Evolutionary conservation across 108 stramenopile species (phyloP), one percentile per base, ranked within the genome.

Genomic region (Nitzschia sp.): DNA sequence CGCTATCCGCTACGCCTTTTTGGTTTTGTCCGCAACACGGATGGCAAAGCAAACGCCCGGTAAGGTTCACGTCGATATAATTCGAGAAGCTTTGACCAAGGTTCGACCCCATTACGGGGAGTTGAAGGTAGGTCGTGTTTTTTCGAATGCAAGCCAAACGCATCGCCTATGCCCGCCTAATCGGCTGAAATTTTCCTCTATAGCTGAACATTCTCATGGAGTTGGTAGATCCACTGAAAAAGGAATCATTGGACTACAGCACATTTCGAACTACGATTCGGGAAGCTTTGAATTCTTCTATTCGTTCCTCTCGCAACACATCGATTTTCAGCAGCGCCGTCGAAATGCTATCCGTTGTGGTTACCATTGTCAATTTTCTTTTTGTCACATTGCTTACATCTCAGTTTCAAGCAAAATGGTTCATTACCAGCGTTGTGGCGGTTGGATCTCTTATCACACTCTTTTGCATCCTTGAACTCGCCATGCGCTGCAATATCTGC

Each of bases 371-470:
- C 21, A 85, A 85, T 46, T 77, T 85, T 49, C n/a, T 74, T 15
- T 85, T 73, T 64, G 81, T 82, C 11, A 67, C 79, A 2, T 9
- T 82, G 42, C 33, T 77, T 13, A 68, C 84, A 1, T 82, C 81
- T 0, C 56, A 47, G 6, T 31, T 70, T 17, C 38, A 45, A 38
- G 68, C 42, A 11, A 6, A 11, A 11, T 78, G 74, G 70, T 79
- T 75, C 51, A 27, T 48, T 27, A 57, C 23, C 0, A 66, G 46
- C 13, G 59, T 64, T 19, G 28, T 71, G 19, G 28, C 49, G 9
- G 18, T 69, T 1, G 84, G 84, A 1, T 54, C 47, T 8, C 1
- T 70, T 23, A 77, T 85, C 0, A 77, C 84, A 2, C 11, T 78
- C 4, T 31, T 75, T 15, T 57, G 76, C 30, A 24, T 69, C 2